phyloP scores from a whole-genome alignment of 805 yeast genomes.

The Barnettozyma sucrosica region DNA sequence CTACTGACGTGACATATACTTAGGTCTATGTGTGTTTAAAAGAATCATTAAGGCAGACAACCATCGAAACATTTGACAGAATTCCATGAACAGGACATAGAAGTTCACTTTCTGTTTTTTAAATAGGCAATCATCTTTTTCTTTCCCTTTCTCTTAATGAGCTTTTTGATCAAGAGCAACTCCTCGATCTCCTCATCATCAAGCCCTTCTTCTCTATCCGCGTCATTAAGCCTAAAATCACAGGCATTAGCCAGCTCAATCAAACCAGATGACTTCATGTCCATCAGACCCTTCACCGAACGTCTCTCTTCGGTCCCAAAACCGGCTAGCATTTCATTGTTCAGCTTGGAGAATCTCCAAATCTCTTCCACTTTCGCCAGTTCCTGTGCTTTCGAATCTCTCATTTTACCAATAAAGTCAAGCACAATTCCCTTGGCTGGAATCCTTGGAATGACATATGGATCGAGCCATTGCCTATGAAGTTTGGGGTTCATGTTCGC shows the following conservation, averaged over 20 bases:
- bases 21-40: too few relatives aligned
- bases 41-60: not conserved
- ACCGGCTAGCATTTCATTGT: constrained; percentile 29
- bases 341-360: constrained; percentile 29
- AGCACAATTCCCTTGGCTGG: constrained; percentile 64
- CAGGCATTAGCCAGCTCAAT: constrained; percentile 39
- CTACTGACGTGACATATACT: not conserved
- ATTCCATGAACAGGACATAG: not conserved
- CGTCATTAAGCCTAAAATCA: constrained; percentile 25
- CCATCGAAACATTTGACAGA: too few relatives aligned
- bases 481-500: constrained; percentile 27
- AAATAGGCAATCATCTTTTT: constrained; percentile 59
- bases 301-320: constrained; percentile 27
- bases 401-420: constrained; percentile 59
- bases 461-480: constrained; percentile 25
- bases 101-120: constrained; percentile 12
- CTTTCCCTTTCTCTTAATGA: constrained; percentile 66
- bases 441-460: constrained; percentile 51
- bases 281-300: constrained; percentile 29
- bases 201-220: constrained; percentile 2
- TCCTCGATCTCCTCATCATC: constrained; percentile 40
- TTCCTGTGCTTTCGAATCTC: constrained; percentile 27
- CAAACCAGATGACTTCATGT: constrained; percentile 36
- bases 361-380: constrained; percentile 31
- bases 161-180: constrained; percentile 47